A percentile compares a stretch with the other conserved stretches of the same genome.
Evolutionary conservation across 2,329 filamentous ascomycete genomes (phyloP).

Genomic region (Nemania bipapillata): DNA sequence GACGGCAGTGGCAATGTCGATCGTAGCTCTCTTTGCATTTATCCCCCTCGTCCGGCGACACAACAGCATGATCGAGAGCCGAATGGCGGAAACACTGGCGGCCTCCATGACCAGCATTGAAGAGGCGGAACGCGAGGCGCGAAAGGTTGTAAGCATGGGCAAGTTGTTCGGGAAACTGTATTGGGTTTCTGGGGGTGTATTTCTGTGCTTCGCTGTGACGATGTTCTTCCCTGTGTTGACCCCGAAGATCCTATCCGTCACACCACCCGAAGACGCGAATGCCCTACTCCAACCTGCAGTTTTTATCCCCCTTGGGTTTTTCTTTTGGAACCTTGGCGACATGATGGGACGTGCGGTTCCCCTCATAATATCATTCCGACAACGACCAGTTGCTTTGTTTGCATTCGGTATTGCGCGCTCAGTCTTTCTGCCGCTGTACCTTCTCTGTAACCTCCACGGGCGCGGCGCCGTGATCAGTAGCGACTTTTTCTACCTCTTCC

Average conservation of each 20-base stretch:
- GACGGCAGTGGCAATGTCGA: conserved; percentile 81
- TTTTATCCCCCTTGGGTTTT: conserved; percentile 90
- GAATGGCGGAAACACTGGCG: conserved; percentile 61
- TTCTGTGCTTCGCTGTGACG: conserved; percentile 81
- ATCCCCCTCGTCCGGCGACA: conserved; percentile 74
- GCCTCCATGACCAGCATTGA: conserved; percentile 63
- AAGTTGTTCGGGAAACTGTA: conserved; percentile 79
- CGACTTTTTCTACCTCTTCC: conserved; percentile 85
- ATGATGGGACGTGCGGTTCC: conserved; percentile 78
- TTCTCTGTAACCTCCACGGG: conserved; percentile 87
- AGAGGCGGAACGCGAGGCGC: conserved; percentile 63
- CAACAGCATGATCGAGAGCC: conserved; percentile 62
- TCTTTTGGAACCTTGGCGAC: conserved; percentile 94
- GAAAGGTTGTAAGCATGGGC: conserved; percentile 66
- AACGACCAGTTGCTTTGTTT: conserved; percentile 75
- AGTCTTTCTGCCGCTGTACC: conserved; percentile 83
- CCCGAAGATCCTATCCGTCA: conserved; percentile 67
- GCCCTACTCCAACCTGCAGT: conserved; percentile 75
- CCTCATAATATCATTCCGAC: conserved; percentile 62
- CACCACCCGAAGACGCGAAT: conserved; percentile 56
- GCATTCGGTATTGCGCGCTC: conserved; percentile 71
- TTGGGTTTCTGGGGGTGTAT: conserved; percentile 80
- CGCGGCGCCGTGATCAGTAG: conserved; percentile 78
- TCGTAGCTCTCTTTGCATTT: conserved; percentile 76
- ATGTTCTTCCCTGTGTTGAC: conserved; percentile 98